Conservation (phyloP, 2,329 filamentous ascomycete species). For the Triangularia verruculosa region DNA sequence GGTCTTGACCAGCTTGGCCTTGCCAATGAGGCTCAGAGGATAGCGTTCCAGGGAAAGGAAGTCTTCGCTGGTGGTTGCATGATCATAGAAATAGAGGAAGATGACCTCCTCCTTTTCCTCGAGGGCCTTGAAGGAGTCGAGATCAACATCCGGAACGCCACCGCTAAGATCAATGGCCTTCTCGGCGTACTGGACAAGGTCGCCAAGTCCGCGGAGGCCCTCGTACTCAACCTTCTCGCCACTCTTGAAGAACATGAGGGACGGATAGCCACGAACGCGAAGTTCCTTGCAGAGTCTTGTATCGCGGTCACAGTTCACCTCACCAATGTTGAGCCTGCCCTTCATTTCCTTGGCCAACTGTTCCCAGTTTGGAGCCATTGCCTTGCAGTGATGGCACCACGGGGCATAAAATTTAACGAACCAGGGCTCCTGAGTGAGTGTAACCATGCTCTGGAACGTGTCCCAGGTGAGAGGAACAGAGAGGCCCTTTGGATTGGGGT, state of each 20-base stretch:
- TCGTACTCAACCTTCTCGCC: slow-evolving; percentile 91
- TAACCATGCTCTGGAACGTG: slow-evolving; percentile 81
- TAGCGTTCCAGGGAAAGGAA: slow-evolving; percentile 84
- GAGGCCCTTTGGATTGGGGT: slow-evolving; percentile 71
- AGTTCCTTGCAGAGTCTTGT: slow-evolving; percentile 90
- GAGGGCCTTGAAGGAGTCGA: slow-evolving; percentile 70
- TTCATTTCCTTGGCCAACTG: slow-evolving; percentile 90
- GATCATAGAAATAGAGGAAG: slow-evolving; percentile 96
- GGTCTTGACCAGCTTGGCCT: slow-evolving; percentile 90
- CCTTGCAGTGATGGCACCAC: slow-evolving; percentile 95
- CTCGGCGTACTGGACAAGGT: slow-evolving; percentile 81
- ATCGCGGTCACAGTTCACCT: slow-evolving; percentile 92
- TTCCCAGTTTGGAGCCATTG: slow-evolving; percentile 84
- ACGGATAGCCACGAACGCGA: slow-evolving; percentile 75
- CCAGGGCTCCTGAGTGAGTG: slow-evolving; percentile 86
- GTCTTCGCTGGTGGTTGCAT: slow-evolving; percentile 89
- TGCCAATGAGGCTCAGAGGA: slow-evolving; percentile 83
- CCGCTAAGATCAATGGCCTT: slow-evolving; percentile 76
- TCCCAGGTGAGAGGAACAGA: slow-evolving; percentile 77
- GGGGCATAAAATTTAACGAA: slow-evolving; percentile 99
- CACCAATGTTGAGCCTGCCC: slow-evolving; percentile 83
- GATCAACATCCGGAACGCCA: slow-evolving; percentile 79
- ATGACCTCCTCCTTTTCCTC: slow-evolving; percentile 94
- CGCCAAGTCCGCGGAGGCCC: slow-evolving; percentile 85
- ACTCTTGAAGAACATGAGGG: slow-evolving; percentile 87